These are phyloP conservation scores for Pseudocercospora ulei DNA, from an alignment of 2,329 filamentous ascomycete genomes.

Conservation along the genomic window DNA sequence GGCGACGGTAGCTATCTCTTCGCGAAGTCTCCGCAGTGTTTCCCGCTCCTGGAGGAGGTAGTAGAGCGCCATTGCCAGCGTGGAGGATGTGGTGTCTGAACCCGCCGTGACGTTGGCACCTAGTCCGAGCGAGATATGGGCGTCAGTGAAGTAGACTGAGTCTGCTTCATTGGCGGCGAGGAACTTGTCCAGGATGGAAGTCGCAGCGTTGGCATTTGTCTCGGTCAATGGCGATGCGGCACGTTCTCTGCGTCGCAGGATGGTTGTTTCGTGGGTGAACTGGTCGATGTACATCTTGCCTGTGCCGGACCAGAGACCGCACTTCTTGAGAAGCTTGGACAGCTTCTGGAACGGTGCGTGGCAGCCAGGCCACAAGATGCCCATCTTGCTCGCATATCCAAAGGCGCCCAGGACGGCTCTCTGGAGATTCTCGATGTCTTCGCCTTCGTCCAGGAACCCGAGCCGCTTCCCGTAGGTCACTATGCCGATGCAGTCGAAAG, in stretches of 20 bases:
- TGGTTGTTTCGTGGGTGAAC: slow-evolving; percentile 11
- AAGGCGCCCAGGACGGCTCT: slow-evolving; percentile 7
- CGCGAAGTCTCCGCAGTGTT: slow-evolving; percentile 23
- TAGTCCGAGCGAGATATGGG: slow-evolving; percentile 33
- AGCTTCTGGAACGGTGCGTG: slow-evolving; percentile 8
- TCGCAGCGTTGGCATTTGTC: neutral
- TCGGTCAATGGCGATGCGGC: neutral
- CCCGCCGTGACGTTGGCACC: slow-evolving; percentile 21
- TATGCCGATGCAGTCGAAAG: slow-evolving; percentile 36
- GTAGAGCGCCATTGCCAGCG: slow-evolving; percentile 31
- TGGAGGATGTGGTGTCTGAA: slow-evolving; percentile 34
- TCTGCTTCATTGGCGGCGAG: slow-evolving; percentile 34
- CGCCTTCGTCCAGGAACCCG: slow-evolving; percentile 35
- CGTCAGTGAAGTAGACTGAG: slow-evolving; percentile 33
- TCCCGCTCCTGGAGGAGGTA: slow-evolving; percentile 27
- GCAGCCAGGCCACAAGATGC: slow-evolving; percentile 9
- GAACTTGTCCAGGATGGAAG: slow-evolving; percentile 35
- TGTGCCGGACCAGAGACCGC: slow-evolving; percentile 6
- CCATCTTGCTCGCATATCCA: slow-evolving; percentile 10
- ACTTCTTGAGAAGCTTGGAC: slow-evolving; percentile 1
- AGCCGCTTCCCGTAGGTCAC: slow-evolving; percentile 34
- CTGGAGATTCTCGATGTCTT: slow-evolving; percentile 27
- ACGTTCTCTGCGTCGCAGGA: slow-evolving; percentile 10
- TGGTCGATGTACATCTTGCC: slow-evolving; percentile 16
- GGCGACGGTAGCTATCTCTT: slow-evolving; percentile 5